Evolutionary conservation across 1,284 basidiomycete genomes (phyloP), one percentile per base, ranked within the genome.

Genomic region (Marasmius tenuissimus): DNA sequence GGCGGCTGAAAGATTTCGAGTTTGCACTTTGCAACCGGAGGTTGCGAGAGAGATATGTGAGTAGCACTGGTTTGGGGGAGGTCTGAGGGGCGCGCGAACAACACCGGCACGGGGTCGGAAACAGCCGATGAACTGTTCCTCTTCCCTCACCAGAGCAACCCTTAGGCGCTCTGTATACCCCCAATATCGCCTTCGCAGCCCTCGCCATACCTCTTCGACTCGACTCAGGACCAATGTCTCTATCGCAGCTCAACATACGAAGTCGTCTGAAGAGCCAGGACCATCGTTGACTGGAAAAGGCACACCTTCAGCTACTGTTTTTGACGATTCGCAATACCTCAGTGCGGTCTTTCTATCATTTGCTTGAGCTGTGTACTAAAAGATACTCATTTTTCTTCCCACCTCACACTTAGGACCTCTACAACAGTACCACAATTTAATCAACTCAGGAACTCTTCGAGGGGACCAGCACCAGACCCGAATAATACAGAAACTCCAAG

Each of bases 381-480:
- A 10, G 33, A 27, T 27, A 27, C 27, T 27, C 27, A 27, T 27
- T 27, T 27, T 27, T 27, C n/a, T n/a, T n/a, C n/a, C 4, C 27
- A 27, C 27, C 27, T 27, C 27, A 27, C 27, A 27, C 27, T 27
- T 37, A 38, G 80, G 85, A 9, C 94, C 93, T 7, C 75, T 88
- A 54, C 74, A 81, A 42, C 86, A 88, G 58, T 98, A 98, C 77
- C 81, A 89, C 66, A 79, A 84, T 66, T 85, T 97, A 51, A 85
- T 98, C 52, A 76, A 84, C 5, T 75, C 79, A n/a, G 92, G 93
- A 14, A 74, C 85, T 1, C 78, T 99, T 52, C 82, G 85, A 20
- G 81, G 88, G 56, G 97, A 99, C 72, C 81, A 85, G 8, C 88
- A 96, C 76, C 97, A 99, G 75, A 87, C 88, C 38, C 81, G 82